Evolutionary conservation across 2,329 filamentous ascomycete species (phyloP), one percentile per base, ranked within the genome.

Genomic region (Epichloe sp.): DNA sequence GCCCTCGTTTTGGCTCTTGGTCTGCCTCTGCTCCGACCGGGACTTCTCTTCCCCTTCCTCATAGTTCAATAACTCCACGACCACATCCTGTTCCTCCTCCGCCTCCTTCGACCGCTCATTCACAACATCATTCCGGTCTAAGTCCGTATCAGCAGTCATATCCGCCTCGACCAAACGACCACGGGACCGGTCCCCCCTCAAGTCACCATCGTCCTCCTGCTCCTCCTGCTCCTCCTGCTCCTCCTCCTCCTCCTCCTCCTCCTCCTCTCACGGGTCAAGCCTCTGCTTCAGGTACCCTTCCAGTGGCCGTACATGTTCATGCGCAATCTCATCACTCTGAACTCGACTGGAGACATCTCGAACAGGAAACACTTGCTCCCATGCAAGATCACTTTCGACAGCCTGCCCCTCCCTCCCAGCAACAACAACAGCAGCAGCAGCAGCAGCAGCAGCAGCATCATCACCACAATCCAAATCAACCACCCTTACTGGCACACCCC

Each of bases 291-390:
- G 60, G 59, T 46, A 37, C 52, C n/a, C 10, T 47, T 26, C 60
- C 63, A 44, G 59, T 58, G 49, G 52, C 60, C 52, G 49, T 58
- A 45, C 62, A 62, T 54, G 62, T 61, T 55, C 63, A 65, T 54
- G 56, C 58, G 50, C 61, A 61, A 51, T 58, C 59, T 54, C 67
- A 68, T 48, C 67, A 66, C 53, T 58, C 62, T 51, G 73, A 79
- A 60, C 51, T 60, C 57, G 76, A 80, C 59, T 76, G 76, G 63
- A 75, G 76, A 58, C 74, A 75, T 59, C 72, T 77, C 74, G 77
- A 79, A 49, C 74, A 71, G 65, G 77, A 78, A 57, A 68, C 70
- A 51, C 77, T 73, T 60, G 68, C 73, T 61, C 71, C 74, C 56
- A 73, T 77, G 65, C 77, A 77, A 64, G 76, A 80, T 60, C 74